These are phyloP conservation scores for Sanghuangporus weigelae DNA, from an alignment of 1,284 basidiomycete genomes.

Conservation along the genomic window DNA sequence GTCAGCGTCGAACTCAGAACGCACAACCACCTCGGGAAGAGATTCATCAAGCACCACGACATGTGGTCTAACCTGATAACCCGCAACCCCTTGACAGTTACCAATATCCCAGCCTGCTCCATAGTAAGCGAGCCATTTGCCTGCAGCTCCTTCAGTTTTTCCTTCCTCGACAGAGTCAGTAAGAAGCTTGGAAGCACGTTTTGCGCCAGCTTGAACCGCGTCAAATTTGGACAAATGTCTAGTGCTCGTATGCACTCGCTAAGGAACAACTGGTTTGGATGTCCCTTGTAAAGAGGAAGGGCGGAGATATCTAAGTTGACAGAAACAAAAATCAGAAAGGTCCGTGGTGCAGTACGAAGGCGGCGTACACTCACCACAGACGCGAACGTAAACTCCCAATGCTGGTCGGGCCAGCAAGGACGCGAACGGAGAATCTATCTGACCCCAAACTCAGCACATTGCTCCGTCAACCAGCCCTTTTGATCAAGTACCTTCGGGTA, in stretches of 20 bases:
- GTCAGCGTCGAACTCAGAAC: slow-evolving; percentile 38
- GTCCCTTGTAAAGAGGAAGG: slow-evolving; percentile 31
- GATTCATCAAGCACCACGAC: slow-evolving; percentile 55
- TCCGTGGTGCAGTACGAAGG: not conserved
- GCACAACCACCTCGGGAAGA: slow-evolving; percentile 50
- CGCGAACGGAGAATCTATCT: slow-evolving; percentile 55
- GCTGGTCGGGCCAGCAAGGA: slow-evolving; percentile 45
- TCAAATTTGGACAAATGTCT: slow-evolving; percentile 43
- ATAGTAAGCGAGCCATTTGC: slow-evolving; percentile 44
- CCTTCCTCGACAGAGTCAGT: slow-evolving; percentile 37
- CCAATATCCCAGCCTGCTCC: slow-evolving; percentile 41
- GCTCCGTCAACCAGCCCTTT: not conserved
- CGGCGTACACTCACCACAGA: slow-evolving; percentile 41
- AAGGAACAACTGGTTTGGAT: slow-evolving; percentile 44
- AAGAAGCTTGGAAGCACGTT: slow-evolving; percentile 46
- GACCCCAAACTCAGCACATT: not conserved
- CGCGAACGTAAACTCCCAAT: slow-evolving; percentile 52
- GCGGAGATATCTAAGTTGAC: slow-evolving; percentile 45
- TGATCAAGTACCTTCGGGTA: slow-evolving; percentile 39
- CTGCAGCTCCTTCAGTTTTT: slow-evolving; percentile 41
- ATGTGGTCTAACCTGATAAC: slow-evolving; percentile 49
- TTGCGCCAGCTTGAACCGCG: slow-evolving; percentile 48
- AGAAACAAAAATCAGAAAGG: not conserved
- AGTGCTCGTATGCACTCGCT: slow-evolving; percentile 45
- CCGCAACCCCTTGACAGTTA: slow-evolving; percentile 36